phyloP scores from a whole-genome alignment of 208 protist species.

The Naegleria lovaniensis region DNA sequence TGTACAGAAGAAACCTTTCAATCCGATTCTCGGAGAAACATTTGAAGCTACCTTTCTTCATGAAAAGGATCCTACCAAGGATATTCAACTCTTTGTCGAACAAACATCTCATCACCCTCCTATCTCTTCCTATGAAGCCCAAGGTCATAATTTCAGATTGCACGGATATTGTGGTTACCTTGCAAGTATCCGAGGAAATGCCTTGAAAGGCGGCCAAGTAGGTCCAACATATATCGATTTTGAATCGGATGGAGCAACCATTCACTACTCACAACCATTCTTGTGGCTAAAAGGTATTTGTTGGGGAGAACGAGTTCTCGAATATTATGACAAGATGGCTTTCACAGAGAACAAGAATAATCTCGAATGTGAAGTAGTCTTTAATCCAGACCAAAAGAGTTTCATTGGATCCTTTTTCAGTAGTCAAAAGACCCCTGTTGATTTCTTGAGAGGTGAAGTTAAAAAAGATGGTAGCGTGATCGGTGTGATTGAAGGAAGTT shows the following conservation, averaged over 20 bases:
- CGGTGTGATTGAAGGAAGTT: slow-evolving; percentile 4
- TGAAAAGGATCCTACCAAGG: slow-evolving; percentile 11
- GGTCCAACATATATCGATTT: not conserved
- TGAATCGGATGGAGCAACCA: not conserved
- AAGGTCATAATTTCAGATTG: not conserved
- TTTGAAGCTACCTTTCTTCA: slow-evolving; percentile 37
- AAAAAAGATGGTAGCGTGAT: not conserved
- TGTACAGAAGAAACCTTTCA: slow-evolving; percentile 39
- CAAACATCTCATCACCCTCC: slow-evolving; percentile 41
- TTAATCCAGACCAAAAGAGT: slow-evolving; percentile 25
- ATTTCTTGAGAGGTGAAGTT: slow-evolving; percentile 6
- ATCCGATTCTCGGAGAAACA: slow-evolving; percentile 47
- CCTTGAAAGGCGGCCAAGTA: slow-evolving; percentile 8
- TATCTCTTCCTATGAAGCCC: not conserved
- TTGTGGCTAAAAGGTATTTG: not conserved
- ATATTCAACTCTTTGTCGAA: slow-evolving; percentile 36
- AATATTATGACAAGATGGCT: slow-evolving; percentile 10
- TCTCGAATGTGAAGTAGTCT: not conserved
- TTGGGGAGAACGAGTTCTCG: not conserved
- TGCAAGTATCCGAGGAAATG: slow-evolving; percentile 16
- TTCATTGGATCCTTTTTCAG: not conserved
- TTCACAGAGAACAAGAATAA: not conserved
- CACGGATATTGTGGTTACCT: not conserved
- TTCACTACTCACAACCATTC: not conserved
- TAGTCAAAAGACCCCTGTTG: not conserved